Percentiles rank a stretch among this genome's conserved stretches.
Evolutionary conservation across 202 grass and related monocot genomes (phyloP).

Genomic region (Cymbopogon flexuosus): DNA sequence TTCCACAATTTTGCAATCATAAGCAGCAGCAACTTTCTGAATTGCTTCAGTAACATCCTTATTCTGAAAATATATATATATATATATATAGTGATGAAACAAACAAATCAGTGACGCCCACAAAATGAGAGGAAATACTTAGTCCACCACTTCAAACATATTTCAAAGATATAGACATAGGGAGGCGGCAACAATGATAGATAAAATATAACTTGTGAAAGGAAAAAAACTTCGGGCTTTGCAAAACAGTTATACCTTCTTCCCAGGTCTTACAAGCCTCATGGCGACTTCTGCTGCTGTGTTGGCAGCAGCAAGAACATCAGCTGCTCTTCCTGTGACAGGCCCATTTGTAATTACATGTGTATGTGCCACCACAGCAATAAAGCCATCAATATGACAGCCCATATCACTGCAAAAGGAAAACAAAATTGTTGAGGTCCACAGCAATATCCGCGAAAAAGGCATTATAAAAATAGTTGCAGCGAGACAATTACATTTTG

Average conservation of each 20-base stretch:
- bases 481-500: slow-evolving; percentile 76
- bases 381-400: slow-evolving; percentile 98
- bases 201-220: neutral
- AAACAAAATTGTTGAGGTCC: neutral
- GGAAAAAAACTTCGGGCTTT: neutral
- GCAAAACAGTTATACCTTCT: slow-evolving; percentile 46
- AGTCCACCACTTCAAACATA: neutral
- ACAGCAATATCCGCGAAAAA: neutral
- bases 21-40: slow-evolving; percentile 91
- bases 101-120: neutral
- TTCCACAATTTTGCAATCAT: slow-evolving; percentile 98
- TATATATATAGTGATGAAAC: neutral
- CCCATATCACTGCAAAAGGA: slow-evolving; percentile 77
- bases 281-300: slow-evolving; percentile 90
- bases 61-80: slow-evolving; percentile 67
- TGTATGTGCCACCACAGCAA: slow-evolving; percentile 91
- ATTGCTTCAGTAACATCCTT: slow-evolving; percentile 97
- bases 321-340: slow-evolving; percentile 74
- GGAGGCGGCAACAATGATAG: neutral
- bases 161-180: neutral
- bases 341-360: slow-evolving; percentile 66
- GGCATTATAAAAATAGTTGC: neutral
- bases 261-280: slow-evolving; percentile 91
- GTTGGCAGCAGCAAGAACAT: slow-evolving; percentile 89
- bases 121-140: neutral